Base-by-base conservation (phyloP, 2,329 filamentous ascomycete species). In the Verticillium klebahnii region DNA sequence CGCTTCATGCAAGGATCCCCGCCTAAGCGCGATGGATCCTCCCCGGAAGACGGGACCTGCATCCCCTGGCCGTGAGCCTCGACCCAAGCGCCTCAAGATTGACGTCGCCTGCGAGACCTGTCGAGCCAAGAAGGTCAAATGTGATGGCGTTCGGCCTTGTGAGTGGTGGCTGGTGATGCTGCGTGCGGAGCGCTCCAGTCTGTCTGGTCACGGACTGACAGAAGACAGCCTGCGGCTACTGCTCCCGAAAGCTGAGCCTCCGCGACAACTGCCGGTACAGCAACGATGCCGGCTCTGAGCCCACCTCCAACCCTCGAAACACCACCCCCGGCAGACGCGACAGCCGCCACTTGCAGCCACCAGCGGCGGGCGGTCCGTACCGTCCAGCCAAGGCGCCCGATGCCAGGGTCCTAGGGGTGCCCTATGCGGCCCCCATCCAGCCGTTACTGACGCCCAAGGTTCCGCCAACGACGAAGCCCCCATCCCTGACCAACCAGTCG, bases 21-120 rank as follows among this genome's bases (percentile, higher is more conserved):
- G n/a, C 11, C 45, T 8, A 52, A 9, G 3, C n/a, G 45, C 45
- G n/a, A 52, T 52, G 45, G 19, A 52, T 9, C 45, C 45, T 52
- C 45, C 45, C 25, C 45, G 45, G 45, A 52, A 23, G 45, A 25
- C 7, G 45, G 45, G 45, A 23, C n/a, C 45, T 23, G 45, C 19
- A 23, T 52, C 45, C 45, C 45, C 45, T 52, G 19, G 45, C 5
- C n/a, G 23, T 17, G 37, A 52, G 25, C 61, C 54, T 17, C 63
- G 66, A 61, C 66, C 65, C 37, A 80, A 79, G 63, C 70, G 77
- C n/a, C 72, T 77, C 60, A 80, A 79, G 63, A 77, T 80, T 29
- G 71, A 77, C 36, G 70, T 79, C 11, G 78, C 78, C 2, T 80
- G 78, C 62, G 73, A 79, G 57, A 72, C 72, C 5, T 80, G 78